Conservation (phyloP, 495 filamentous ascomycete species). For the Clavariopsis aquatica region DNA sequence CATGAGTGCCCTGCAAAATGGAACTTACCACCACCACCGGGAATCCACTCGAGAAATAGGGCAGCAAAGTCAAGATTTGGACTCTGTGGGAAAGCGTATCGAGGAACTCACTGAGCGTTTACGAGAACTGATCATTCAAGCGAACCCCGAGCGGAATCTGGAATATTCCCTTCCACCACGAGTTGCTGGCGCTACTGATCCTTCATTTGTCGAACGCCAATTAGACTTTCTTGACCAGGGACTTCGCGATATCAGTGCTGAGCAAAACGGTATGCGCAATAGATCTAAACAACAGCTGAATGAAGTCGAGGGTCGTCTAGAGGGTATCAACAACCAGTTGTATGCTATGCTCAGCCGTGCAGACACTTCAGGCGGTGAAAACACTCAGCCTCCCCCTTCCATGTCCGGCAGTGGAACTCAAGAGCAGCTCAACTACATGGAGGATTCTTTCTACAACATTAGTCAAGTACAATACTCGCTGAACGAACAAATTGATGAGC, state of each 20-base stretch:
- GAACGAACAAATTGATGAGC: conserved; percentile 23
- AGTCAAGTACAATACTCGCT: conserved; percentile 29
- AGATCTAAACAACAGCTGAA: conserved; percentile 28
- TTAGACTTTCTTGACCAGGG: conserved; percentile 38
- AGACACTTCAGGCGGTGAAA: conserved; percentile 16
- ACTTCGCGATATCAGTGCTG: conserved; percentile 32
- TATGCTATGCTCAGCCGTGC: conserved; percentile 38
- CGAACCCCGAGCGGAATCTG: conserved; percentile 44
- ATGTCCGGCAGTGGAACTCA: conserved; percentile 28
- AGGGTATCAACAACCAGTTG: conserved; percentile 40
- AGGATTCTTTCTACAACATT: conserved; percentile 37
- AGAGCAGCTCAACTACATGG: conserved; percentile 40
- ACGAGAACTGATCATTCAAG: conserved; percentile 64
- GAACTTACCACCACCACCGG: conserved; percentile 20
- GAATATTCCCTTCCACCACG: conserved; percentile 28
- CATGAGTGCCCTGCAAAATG: conserved; percentile 45
- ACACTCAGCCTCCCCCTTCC: conserved; percentile 26
- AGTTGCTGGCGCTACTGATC: conserved; percentile 14
- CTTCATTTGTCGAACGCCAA: conserved; percentile 34
- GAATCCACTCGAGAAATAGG: conserved; percentile 48
- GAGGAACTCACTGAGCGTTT: conserved; percentile 72
- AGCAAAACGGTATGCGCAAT: conserved; percentile 27
- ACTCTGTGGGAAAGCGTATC: conserved; percentile 62
- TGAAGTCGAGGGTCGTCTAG: conserved; percentile 41
- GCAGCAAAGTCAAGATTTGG: conserved; percentile 50